phyloP scores from a whole-genome alignment of 2,329 filamentous ascomycete genomes.

The Conoideocrella luteorostrata region DNA sequence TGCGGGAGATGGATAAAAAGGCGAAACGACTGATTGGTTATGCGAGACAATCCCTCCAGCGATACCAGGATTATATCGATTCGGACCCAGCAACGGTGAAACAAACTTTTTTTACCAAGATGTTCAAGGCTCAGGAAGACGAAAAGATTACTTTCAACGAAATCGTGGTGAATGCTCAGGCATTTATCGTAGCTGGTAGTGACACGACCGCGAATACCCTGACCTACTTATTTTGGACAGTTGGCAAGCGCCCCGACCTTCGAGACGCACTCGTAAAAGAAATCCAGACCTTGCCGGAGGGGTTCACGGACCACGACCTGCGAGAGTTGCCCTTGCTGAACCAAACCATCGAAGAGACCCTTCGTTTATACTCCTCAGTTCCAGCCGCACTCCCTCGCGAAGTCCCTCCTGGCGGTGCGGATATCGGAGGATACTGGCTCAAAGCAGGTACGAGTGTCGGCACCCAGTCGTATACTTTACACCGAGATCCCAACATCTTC shows the following conservation, averaged over 20 bases:
- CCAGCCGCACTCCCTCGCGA: conserved; percentile 33
- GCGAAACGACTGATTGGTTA: conserved; percentile 16
- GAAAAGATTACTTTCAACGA: conserved; percentile 22
- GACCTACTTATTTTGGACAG: conserved; percentile 39
- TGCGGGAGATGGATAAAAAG: conserved; percentile 10
- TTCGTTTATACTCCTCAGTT: conserved; percentile 36
- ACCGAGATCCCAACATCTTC: conserved; percentile 35
- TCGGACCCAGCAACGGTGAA: conserved; percentile 14
- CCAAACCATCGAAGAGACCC: conserved; percentile 36
- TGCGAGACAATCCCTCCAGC: conserved; percentile 21
- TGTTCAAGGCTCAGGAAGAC: conserved; percentile 28
- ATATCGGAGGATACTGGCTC: conserved; percentile 31
- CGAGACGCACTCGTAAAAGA: conserved; percentile 26
- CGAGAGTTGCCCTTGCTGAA: conserved; percentile 32
- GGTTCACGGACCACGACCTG: conserved; percentile 14
- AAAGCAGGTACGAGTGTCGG: conserved; percentile 32
- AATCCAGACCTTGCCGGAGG: conserved; percentile 25
- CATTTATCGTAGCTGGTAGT: conserved; percentile 43
- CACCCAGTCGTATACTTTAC: conserved; percentile 41
- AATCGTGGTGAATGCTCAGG: conserved; percentile 31
- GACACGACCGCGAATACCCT: conserved; percentile 45
- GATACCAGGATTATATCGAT: conserved; percentile 19
- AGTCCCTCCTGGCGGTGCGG: conserved; percentile 32
- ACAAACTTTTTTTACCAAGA: conserved; percentile 30
- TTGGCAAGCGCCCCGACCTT: conserved; percentile 24